Percentiles rank a stretch among this genome's conserved stretches.
Conservation (phyloP, 2,329 filamentous ascomycete species). For the Pestalotiopsis sp. region DNA sequence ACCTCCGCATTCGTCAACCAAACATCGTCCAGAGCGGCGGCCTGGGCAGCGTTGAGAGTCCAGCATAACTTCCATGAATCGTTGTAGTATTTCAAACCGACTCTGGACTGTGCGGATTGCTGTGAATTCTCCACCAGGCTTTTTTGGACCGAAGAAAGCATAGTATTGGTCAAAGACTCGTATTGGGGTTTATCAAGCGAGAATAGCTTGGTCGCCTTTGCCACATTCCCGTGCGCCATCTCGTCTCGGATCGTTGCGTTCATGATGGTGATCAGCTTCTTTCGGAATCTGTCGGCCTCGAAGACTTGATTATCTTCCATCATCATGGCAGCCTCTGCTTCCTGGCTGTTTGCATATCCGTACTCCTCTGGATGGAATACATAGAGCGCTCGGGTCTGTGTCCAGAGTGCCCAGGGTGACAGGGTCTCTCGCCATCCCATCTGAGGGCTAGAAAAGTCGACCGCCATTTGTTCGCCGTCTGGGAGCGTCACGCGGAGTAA, state of each 20-base stretch:
- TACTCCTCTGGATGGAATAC: background rate
- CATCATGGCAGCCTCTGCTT: background rate
- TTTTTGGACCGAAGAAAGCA: background rate
- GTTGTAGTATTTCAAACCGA: background rate
- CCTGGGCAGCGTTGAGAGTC: background rate
- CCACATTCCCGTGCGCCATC: background rate
- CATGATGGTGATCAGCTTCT: background rate
- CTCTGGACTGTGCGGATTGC: background rate
- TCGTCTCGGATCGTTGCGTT: background rate
- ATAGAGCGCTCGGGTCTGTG: background rate
- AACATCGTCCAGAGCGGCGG: background rate
- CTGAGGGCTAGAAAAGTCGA: conserved; percentile 3
- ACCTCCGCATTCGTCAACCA: background rate
- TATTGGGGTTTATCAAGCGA: background rate
- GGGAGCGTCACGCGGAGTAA: conserved; percentile 4
- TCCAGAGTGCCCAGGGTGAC: background rate
- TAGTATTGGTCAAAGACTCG: background rate
- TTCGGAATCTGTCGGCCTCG: background rate
- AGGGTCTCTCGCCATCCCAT: conserved; percentile 10
- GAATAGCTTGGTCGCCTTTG: background rate
- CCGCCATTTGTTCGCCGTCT: background rate
- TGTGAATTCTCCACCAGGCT: background rate
- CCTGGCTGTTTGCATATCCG: background rate
- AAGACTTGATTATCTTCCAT: background rate
- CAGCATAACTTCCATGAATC: background rate